Conservation (phyloP, 2,329 filamentous ascomycete genomes). For the Tolypocladium sp. region DNA sequence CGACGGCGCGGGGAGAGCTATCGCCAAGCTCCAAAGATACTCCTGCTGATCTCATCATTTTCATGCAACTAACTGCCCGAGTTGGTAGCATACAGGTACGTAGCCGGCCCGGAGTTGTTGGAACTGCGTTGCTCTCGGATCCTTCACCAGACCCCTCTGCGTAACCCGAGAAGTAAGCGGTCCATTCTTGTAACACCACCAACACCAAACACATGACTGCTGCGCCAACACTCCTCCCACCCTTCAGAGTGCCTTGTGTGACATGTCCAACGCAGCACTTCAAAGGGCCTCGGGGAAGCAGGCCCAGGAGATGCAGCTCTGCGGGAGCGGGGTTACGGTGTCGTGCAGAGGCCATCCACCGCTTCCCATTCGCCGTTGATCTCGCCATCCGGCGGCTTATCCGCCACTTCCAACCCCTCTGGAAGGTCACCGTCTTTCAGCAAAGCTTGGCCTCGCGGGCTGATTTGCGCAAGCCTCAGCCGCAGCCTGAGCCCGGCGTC, state of each 20-base stretch:
- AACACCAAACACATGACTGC: not conserved
- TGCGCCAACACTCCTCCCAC: not conserved
- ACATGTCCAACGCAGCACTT: too few species aligned
- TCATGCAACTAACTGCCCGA: not conserved
- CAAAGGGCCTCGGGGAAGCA: too few species aligned
- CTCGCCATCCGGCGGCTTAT: not conserved
- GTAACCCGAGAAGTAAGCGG: not conserved
- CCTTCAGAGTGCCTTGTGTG: too few species aligned
- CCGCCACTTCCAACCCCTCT: not conserved
- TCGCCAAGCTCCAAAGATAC: not conserved
- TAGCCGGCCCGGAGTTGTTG: too few species aligned
- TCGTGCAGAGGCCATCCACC: not conserved
- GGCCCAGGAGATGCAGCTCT: not conserved
- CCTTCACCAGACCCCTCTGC: not conserved
- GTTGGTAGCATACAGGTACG: not conserved
- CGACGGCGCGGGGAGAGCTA: not conserved
- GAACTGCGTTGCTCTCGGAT: not conserved
- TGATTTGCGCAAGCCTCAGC: not conserved
- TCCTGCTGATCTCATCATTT: not conserved
- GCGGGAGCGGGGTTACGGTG: not conserved
- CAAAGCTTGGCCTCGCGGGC: not conserved
- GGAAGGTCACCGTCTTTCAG: not conserved
- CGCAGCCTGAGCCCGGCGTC: not conserved
- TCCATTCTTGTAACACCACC: not conserved
- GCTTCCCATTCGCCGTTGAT: not conserved